phyloP scores from a whole-genome alignment of 108 stramenopile species.

The Mayamaea pseudoterrestris region DNA sequence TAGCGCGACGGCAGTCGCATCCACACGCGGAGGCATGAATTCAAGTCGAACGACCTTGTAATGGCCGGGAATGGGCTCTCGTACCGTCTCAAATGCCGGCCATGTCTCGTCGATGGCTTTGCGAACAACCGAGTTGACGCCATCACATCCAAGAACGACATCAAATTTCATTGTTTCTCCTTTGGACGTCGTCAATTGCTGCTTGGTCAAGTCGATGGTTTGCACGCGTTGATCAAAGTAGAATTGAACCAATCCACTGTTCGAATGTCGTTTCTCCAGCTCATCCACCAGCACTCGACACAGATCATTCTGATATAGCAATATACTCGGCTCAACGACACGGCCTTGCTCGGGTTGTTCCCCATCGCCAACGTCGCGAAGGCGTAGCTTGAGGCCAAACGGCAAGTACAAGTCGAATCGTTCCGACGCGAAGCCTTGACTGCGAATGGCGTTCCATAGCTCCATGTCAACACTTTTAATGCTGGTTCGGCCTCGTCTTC shows the following conservation, averaged over 20 bases:
- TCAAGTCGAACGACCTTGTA: constrained; percentile 52
- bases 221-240: background rate
- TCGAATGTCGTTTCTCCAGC: constrained; percentile 23
- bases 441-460: constrained; percentile 41
- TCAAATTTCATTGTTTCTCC: constrained; percentile 21
- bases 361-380: constrained; percentile 10
- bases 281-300: constrained; percentile 50
- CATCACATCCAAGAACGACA: constrained; percentile 60
- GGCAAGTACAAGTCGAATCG: constrained; percentile 45
- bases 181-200: constrained; percentile 1
- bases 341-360: constrained; percentile 1
- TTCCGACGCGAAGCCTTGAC: constrained; percentile 46
- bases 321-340: constrained; percentile 41
- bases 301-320: constrained; percentile 68
- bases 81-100: constrained; percentile 19
- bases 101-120: constrained; percentile 7
- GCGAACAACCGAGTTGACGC: constrained; percentile 58
- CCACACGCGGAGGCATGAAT: constrained; percentile 30
- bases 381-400: constrained; percentile 32
- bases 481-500: constrained; percentile 45
- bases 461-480: constrained; percentile 37
- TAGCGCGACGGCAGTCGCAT: constrained; percentile 43
- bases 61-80: constrained; percentile 27
- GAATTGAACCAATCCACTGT: constrained; percentile 1
- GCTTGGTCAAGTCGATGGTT: constrained; percentile 6